Conservation (phyloP, 495 filamentous ascomycete genomes). For the Sphaerosporella brunnea region DNA sequence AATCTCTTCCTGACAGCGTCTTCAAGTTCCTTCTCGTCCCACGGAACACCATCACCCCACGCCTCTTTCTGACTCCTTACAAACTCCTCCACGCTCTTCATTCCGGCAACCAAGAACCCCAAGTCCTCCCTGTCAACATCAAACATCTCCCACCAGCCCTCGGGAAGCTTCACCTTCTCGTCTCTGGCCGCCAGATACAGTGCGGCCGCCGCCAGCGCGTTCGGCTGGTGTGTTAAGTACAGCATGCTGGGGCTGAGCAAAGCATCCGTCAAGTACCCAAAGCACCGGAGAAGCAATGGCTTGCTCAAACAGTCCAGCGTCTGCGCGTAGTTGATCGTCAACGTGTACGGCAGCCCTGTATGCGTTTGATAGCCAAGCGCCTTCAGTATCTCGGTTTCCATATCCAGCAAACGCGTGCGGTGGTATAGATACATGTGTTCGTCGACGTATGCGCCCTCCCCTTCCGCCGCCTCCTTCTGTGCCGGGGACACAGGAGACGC, state of each 20-base stretch:
- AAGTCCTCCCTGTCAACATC: conserved; percentile 93
- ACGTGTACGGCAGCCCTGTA: conserved; percentile 63
- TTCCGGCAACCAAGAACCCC: conserved; percentile 75
- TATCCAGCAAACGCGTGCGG: conserved; percentile 43
- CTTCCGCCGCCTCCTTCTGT: conserved; percentile 31
- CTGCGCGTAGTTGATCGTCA: conserved; percentile 88
- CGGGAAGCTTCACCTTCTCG: conserved; percentile 51
- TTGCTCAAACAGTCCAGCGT: conserved; percentile 45
- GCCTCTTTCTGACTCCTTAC: conserved; percentile 34
- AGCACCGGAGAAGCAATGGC: conserved; percentile 39
- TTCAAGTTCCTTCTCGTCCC: too few species aligned
- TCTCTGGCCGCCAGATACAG: conserved; percentile 82
- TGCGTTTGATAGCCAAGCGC: conserved; percentile 66
- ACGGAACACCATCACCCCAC: too few species aligned
- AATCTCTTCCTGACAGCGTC: too few species aligned
- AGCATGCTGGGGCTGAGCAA: conserved; percentile 74
- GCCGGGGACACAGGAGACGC: conserved; percentile 41
- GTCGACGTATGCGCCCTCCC: conserved; percentile 51
- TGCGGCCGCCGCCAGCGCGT: conserved; percentile 66
- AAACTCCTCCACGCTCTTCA: conserved; percentile 65
- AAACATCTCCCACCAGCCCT: conserved; percentile 94
- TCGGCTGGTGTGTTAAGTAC: conserved; percentile 82
- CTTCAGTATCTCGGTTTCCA: conserved; percentile 59
- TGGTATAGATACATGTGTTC: conserved; percentile 50
- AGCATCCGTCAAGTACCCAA: conserved; percentile 66